Conservation (phyloP, 805 yeast genomes). For the Kodamaea leandrae region DNA sequence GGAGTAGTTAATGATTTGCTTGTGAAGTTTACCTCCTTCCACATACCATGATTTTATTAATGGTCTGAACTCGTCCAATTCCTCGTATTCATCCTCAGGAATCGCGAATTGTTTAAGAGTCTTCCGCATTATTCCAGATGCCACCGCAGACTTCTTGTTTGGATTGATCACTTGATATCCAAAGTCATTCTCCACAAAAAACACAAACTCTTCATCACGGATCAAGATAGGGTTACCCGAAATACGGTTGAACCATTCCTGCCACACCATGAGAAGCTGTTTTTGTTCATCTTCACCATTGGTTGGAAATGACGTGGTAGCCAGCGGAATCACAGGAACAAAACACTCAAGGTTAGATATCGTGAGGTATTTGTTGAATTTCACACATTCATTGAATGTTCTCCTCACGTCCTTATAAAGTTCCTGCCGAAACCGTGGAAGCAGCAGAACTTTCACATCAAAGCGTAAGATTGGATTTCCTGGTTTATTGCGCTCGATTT, state of each 20-base stretch:
- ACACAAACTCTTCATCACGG: constrained; percentile 83
- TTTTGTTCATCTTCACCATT: constrained; percentile 77
- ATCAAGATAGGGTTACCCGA: constrained; percentile 73
- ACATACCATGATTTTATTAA: constrained; percentile 73
- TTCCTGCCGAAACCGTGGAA: constrained; percentile 73
- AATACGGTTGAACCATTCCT: constrained; percentile 82
- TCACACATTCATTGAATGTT: constrained; percentile 72
- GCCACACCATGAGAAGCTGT: constrained; percentile 58
- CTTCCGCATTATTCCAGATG: constrained; percentile 83
- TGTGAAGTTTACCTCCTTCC: constrained; percentile 52
- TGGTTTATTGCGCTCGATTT: constrained; percentile 66
- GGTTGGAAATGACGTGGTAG: constrained; percentile 76
- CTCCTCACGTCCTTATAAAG: constrained; percentile 73
- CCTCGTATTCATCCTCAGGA: constrained; percentile 84
- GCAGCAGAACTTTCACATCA: constrained; percentile 49
- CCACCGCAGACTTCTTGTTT: constrained; percentile 54
- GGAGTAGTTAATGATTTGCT: constrained; percentile 50
- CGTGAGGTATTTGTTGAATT: constrained; percentile 72
- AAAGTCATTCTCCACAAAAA: constrained; percentile 77
- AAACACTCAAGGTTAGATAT: constrained; percentile 88
- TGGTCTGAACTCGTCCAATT: constrained; percentile 84
- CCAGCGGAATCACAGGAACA: constrained; percentile 81
- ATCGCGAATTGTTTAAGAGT: constrained; percentile 89
- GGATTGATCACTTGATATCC: constrained; percentile 61
- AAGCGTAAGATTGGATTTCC: constrained; percentile 80